Percentiles rank a stretch among this genome's conserved stretches.
Evolutionary conservation across 768 basidiomycete genomes (phyloP).

Genomic region (Tulasnella sp.): DNA sequence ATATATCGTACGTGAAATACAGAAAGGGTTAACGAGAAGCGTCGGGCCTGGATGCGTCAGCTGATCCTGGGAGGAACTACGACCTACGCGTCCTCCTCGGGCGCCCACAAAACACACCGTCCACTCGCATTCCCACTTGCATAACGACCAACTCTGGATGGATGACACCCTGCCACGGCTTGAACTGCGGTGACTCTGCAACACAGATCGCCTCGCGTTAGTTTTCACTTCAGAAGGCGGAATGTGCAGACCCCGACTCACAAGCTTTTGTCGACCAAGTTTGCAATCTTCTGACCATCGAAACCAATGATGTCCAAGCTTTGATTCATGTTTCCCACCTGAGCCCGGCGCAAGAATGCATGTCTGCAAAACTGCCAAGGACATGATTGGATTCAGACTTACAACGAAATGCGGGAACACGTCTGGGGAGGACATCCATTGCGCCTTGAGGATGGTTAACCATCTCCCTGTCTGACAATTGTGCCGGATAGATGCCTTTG

Average conservation of each 20-base stretch:
- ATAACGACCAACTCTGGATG: conserved; percentile 69
- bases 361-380: neutral
- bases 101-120: conserved; percentile 77
- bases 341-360: conserved; percentile 4
- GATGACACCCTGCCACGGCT: conserved; percentile 90
- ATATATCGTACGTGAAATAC: neutral
- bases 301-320: conserved; percentile 72
- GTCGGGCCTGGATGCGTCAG: neutral
- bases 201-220: neutral
- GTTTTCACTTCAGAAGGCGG: neutral
- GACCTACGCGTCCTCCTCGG: conserved; percentile 28
- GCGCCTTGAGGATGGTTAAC: conserved; percentile 75
- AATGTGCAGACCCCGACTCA: neutral
- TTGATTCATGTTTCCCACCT: conserved; percentile 83
- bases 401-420: conserved; percentile 85
- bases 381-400: conserved; percentile 39
- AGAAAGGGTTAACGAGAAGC: neutral
- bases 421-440: conserved; percentile 78
- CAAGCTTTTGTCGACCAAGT: conserved; percentile 23
- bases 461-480: conserved; percentile 86
- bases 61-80: neutral
- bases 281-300: conserved; percentile 74
- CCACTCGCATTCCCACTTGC: conserved; percentile 81
- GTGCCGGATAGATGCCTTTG: conserved; percentile 65
- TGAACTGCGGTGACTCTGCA: conserved; percentile 77